Base-by-base conservation (phyloP, 164 flowering plant genomes). In the Pachysandra terminalis region DNA sequence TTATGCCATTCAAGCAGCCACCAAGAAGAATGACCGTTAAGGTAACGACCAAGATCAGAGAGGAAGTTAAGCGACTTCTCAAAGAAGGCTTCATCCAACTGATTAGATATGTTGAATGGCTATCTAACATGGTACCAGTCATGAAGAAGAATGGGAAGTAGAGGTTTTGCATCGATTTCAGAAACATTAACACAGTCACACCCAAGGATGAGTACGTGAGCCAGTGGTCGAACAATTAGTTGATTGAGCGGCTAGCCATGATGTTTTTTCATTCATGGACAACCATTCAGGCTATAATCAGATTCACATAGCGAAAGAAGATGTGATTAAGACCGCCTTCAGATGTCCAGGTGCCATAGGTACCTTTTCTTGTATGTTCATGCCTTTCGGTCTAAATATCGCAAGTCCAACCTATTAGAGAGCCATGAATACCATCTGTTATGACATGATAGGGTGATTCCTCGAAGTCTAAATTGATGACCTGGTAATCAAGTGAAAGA, bases 391-490 rank as follows among this genome's bases (percentile, higher is more conserved):
- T 17, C 60, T 1, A 23, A 45, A 52, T 2, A 0, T 8, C 28
- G 23, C 14, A 24, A 52, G 63, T 9, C n/a, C n/a, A n/a, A 52
- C 21, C 2, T 72, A 59, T 27, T 61, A 72, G 56, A 13, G 70
- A 23, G 37, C 53, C 1, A 69, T 71, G 9, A 66, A 71, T 51
- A 61, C 9, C 7, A 52, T 72, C 61, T 72, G 60, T 63, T 41
- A 60, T 22, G 14, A 66, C 0, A 37, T 53, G 22, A 49, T 61
- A 0, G 64, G 61, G 2, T 0, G 22, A 9, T 37, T 19, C 0
- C 25, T 72, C 48, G 75, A 72, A 21, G 66, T 66, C 6, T 53
- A n/a, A n/a, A n/a, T n/a, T n/a, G n/a, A n/a, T n/a, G n/a, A n/a
- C n/a, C n/a, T n/a, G n/a, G n/a, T n/a, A 3, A 19, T 53, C 3